These are phyloP conservation scores for Leishmania turanica DNA, from an alignment of 208 protist genomes.

Conservation along the genomic window DNA sequence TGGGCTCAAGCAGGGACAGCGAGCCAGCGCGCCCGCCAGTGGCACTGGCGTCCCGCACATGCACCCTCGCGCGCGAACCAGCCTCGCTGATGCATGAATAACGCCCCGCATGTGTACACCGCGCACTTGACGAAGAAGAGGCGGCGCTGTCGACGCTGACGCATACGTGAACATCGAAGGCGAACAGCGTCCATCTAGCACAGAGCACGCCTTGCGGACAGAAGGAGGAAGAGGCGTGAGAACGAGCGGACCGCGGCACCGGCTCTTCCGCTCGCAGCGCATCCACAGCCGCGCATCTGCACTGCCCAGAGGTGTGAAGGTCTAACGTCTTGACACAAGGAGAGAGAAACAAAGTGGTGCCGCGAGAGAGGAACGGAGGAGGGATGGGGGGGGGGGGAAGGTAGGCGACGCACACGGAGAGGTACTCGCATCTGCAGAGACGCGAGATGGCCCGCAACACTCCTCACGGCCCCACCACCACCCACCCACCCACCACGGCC, in stretches of 20 bases:
- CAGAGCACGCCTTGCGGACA: not conserved
- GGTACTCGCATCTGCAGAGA: not conserved
- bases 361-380: not conserved
- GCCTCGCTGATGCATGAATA: not conserved
- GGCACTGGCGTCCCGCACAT: not conserved
- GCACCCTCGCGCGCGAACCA: not conserved
- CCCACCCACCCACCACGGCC: too few species aligned
- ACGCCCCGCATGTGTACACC: not conserved
- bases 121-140: not conserved
- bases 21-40: not conserved
- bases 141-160: not conserved
- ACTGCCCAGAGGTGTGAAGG: not conserved
- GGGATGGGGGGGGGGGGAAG: not conserved
- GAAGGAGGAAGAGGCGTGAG: not conserved
- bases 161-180: not conserved
- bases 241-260: not conserved
- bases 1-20: not conserved
- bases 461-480: not conserved
- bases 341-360: not conserved
- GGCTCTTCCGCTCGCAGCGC: not conserved
- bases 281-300: not conserved
- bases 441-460: not conserved
- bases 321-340: not conserved
- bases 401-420: not conserved
- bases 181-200: not conserved